Evolutionary conservation across 2,329 filamentous ascomycete species (phyloP), one percentile per base, ranked within the genome.

Genomic region (Aureobasidium vineae): DNA sequence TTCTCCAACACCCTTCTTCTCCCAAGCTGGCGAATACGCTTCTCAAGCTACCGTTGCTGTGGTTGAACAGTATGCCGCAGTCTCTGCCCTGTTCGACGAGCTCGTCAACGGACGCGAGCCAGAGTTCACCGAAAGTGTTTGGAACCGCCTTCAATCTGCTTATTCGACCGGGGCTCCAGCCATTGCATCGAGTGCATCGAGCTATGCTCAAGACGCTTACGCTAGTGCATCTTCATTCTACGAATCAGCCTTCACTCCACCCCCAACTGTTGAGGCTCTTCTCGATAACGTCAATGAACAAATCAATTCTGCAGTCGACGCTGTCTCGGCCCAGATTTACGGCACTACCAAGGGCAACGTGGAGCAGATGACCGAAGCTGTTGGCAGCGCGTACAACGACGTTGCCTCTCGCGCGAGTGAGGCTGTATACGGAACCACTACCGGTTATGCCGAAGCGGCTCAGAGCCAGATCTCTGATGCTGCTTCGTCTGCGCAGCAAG

Each of bases 91-190:
- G 1, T 83, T 96, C 16, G 90, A 89, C 1, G 91, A 96, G 76
- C 81, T 96, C 1, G 81, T 96, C 16, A 79, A 84, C 47, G 92
- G 90, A 63, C 91, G 89, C 75, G 91, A 96, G 74, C 88, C 90
- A 0, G 86, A 88, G 16, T 96, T 92, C 72, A 92, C 89, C 0
- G 90, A 96, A 73, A 92, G 90, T 67, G 89, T 94, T 3, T 86
- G 92, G 77, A 86, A 81, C 63, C 85, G 89, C 61, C 82, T 96
- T 15, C 85, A 86, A 66, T 88, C 85, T 3, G 90, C 87, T 0
- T 95, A 94, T 73, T 85, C 86, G 28, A 90, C 87, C 0, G 89
- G 87, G 1, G 79, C 84, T 1, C 82, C 86, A 0, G 86, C 82
- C 0, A 79, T 83, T 8, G 82, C 81, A 13, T 80, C 83, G 0